Percentiles rank a stretch among this genome's conserved stretches.
Evolutionary conservation across 257 asterid genomes (phyloP).

Genomic region (Apocynum venetum): DNA sequence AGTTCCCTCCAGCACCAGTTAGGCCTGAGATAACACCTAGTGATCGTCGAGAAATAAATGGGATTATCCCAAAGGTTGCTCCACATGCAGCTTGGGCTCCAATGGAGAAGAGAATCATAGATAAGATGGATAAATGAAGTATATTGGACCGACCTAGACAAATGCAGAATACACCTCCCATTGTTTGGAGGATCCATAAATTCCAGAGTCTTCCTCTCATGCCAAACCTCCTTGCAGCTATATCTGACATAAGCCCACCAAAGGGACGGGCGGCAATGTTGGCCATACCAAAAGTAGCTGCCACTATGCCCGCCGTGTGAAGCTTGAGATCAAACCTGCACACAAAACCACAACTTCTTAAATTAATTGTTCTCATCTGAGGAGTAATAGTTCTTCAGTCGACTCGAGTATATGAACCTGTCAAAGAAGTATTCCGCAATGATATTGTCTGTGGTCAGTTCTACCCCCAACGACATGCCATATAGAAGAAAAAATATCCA

Average conservation of each 20-base stretch:
- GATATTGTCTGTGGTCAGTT: slow-evolving; percentile 51
- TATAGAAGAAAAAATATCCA: slow-evolving; percentile 58
- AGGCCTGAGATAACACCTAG: slow-evolving; percentile 53
- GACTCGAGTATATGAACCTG: slow-evolving; percentile 29
- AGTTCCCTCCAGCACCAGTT: slow-evolving; percentile 61
- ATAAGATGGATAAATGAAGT: slow-evolving; percentile 32
- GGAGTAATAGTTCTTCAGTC: too few relatives aligned
- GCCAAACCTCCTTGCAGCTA: slow-evolving; percentile 43
- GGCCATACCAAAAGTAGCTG: slow-evolving; percentile 60
- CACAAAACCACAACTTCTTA: neutral
- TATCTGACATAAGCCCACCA: slow-evolving; percentile 52
- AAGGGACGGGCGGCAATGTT: slow-evolving; percentile 48
- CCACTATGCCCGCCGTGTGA: slow-evolving; percentile 54
- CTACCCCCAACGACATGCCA: slow-evolving; percentile 58
- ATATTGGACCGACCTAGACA: slow-evolving; percentile 38
- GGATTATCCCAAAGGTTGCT: slow-evolving; percentile 52
- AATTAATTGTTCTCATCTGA: neutral
- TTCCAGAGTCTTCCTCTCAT: slow-evolving; percentile 64
- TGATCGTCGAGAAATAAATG: slow-evolving; percentile 50
- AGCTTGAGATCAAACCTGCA: slow-evolving; percentile 47
- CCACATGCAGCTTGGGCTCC: slow-evolving; percentile 56
- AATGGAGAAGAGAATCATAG: slow-evolving; percentile 52
- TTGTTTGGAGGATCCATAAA: slow-evolving; percentile 54
- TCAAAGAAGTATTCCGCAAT: slow-evolving; percentile 54
- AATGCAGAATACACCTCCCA: slow-evolving; percentile 54